Evolutionary conservation across 441 rosid genomes (phyloP).

Genomic region (Corymbia calophylla): DNA sequence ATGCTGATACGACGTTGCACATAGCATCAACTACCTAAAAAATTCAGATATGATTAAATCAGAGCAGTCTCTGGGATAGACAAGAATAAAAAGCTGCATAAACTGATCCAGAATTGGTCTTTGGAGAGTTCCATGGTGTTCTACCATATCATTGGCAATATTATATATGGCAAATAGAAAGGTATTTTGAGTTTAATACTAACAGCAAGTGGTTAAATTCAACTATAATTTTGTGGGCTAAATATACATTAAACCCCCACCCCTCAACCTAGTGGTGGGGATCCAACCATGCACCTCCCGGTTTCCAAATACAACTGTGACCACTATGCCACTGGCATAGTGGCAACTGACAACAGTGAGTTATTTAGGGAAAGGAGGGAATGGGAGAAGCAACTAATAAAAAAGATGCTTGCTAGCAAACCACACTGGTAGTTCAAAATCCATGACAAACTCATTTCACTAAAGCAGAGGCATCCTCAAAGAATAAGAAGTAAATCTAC

Average conservation of each 20-base stretch:
- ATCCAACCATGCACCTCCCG: not conserved
- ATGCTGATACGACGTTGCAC: conserved; percentile 92
- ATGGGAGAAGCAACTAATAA: not conserved
- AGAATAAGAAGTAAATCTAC: not conserved
- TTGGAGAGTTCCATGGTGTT: not conserved
- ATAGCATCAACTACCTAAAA: conserved; percentile 90
- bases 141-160: not conserved
- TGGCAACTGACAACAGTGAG: not conserved
- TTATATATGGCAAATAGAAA: not conserved
- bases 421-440: not conserved
- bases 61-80: not conserved
- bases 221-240: not conserved
- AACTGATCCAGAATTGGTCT: not conserved
- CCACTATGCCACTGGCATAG: not conserved
- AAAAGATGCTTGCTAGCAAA: not conserved
- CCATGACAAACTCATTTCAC: not conserved
- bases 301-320: not conserved
- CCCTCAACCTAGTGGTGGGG: not conserved
- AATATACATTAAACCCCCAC: not conserved
- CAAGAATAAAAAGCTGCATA: not conserved
- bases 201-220: not conserved
- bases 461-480: not conserved
- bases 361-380: not conserved
- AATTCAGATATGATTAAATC: conserved; percentile 1
- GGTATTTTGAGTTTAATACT: not conserved